Conservation (phyloP, 148 eudicot genomes). For the Limonium bicolor region DNA sequence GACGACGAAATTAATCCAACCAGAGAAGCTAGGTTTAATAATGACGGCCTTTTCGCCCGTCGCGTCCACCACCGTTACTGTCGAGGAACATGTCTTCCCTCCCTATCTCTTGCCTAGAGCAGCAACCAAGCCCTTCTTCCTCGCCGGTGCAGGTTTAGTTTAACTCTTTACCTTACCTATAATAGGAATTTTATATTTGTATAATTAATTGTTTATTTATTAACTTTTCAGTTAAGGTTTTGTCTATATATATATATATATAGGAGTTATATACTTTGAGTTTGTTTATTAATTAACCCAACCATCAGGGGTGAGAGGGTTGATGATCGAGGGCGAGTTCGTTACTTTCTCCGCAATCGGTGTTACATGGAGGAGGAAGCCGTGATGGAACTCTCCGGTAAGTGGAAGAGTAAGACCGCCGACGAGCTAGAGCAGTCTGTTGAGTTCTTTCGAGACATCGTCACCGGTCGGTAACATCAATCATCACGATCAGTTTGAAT, state of each 20-base stretch:
- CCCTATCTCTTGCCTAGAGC: slow-evolving; percentile 41
- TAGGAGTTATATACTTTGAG: background rate
- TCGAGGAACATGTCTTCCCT: slow-evolving; percentile 45
- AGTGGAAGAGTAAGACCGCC: slow-evolving; percentile 59
- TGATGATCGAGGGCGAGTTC: slow-evolving; percentile 41
- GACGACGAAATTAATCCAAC: too few relatives aligned
- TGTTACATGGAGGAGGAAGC: slow-evolving; percentile 45
- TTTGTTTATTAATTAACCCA: slow-evolving; percentile 2
- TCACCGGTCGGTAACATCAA: slow-evolving; percentile 25
- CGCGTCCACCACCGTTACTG: slow-evolving; percentile 12
- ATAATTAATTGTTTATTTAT: background rate
- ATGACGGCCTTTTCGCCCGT: slow-evolving; percentile 16
- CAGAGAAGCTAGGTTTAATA: too few relatives aligned
- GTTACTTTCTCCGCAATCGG: slow-evolving; percentile 64
- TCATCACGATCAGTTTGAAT: too few relatives aligned
- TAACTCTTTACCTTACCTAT: background rate
- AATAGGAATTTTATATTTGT: background rate
- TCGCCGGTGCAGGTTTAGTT: slow-evolving; percentile 78
- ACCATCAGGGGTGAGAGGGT: slow-evolving; percentile 62
- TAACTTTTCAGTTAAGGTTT: background rate
- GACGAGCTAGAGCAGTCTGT: slow-evolving; percentile 31
- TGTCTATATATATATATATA: too few relatives aligned
- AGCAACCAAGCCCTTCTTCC: slow-evolving; percentile 38
- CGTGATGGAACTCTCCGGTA: slow-evolving; percentile 29
- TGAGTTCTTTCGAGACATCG: slow-evolving; percentile 52